Conservation (phyloP, 129 eudicot species). For the Centella asiatica region DNA sequence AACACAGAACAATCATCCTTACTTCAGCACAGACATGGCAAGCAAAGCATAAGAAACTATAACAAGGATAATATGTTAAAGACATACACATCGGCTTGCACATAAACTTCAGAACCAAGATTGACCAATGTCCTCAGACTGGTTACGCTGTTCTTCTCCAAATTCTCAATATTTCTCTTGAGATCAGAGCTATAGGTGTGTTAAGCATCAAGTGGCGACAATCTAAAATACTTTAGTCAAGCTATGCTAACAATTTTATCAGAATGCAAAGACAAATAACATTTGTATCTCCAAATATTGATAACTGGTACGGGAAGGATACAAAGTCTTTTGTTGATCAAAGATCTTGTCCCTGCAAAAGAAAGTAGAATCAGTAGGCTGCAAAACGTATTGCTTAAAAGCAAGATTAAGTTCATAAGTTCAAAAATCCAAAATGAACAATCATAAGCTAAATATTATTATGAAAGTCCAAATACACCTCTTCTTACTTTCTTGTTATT, state of each 20-base stretch:
- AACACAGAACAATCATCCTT: not conserved
- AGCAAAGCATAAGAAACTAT: not conserved
- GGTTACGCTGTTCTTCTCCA: conserved; percentile 82
- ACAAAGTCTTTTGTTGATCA: conserved; percentile 88
- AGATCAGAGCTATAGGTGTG: conserved; percentile 60
- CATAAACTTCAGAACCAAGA: conserved; percentile 91
- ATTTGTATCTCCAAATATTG: not conserved
- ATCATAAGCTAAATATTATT: not conserved
- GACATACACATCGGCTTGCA: conserved; percentile 92
- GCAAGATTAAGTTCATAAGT: no score
- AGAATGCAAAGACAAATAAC: not conserved
- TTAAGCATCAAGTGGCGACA: conserved; percentile 26
- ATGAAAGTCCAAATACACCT: not conserved
- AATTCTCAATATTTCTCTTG: conserved; percentile 60
- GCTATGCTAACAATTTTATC: conserved; percentile 1
- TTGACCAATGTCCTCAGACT: conserved; percentile 75
- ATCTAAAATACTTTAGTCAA: no score
- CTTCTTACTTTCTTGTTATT: not conserved
- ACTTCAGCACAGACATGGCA: not conserved
- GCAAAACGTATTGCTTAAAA: not conserved
- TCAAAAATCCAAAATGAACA: not conserved
- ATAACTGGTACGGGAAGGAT: conserved; percentile 40
- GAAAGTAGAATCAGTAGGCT: conserved; percentile 12
- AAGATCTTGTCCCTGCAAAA: conserved; percentile 95
- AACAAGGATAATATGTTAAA: not conserved